phyloP scores from a whole-genome alignment of 306 rosid species.

The Lagenaria siceraria region DNA sequence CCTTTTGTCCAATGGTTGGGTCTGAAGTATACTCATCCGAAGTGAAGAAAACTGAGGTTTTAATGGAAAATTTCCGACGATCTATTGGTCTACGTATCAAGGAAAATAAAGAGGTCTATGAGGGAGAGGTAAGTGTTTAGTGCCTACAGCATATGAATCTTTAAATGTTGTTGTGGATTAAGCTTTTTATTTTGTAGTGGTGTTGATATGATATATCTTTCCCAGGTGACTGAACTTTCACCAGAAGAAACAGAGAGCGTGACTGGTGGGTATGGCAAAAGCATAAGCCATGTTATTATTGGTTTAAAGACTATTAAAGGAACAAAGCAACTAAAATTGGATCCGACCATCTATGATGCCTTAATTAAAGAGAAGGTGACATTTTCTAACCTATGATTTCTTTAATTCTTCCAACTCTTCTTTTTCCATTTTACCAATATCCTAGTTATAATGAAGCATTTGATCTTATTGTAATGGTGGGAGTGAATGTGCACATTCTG shows the following conservation, averaged over 20 bases:
- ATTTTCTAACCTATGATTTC: neutral
- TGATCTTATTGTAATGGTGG: neutral
- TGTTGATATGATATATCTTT: conserved; percentile 14
- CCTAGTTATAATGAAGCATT: neutral
- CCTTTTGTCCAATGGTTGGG: conserved; percentile 98
- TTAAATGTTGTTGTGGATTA: neutral
- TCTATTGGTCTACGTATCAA: conserved; percentile 89
- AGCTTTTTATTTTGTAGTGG: neutral
- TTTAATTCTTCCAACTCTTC: neutral
- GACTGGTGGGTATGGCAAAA: conserved; percentile 91
- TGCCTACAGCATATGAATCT: neutral
- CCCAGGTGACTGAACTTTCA: conserved; percentile 81
- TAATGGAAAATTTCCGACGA: conserved; percentile 86
- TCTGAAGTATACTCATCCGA: conserved; percentile 93
- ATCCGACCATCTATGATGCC: conserved; percentile 94
- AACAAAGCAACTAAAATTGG: conserved; percentile 91
- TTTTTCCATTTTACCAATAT: neutral
- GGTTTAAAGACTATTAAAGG: conserved; percentile 95
- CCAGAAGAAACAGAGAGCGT: conserved; percentile 93
- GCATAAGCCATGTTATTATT: conserved; percentile 93
- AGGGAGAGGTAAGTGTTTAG: conserved; percentile 72
- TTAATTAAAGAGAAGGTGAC: conserved; percentile 82
- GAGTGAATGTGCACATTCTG: neutral
- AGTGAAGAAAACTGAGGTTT: conserved; percentile 92
- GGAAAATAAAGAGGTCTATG: conserved; percentile 95